Conservation (phyloP, 1,139 yeast genomes). For the Kazachstania sp. region DNA sequence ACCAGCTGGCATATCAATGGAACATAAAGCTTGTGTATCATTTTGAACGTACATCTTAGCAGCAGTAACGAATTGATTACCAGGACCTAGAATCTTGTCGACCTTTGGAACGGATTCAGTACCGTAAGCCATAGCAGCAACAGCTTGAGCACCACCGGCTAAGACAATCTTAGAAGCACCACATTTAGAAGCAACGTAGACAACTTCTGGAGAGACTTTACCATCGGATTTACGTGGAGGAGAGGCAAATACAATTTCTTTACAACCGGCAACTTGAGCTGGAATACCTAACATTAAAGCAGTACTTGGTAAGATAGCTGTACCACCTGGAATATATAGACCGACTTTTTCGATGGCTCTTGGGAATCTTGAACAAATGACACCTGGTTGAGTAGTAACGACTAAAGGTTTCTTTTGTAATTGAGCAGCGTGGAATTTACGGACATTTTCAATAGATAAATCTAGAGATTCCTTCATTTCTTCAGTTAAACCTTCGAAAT, state of each 20-base stretch:
- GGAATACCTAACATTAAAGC: constrained; percentile 98
- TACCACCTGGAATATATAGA: constrained; percentile 95
- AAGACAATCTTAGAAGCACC: constrained; percentile 84
- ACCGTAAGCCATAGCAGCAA: constrained; percentile 98
- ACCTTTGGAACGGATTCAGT: constrained; percentile 87
- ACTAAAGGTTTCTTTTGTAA: constrained; percentile 58
- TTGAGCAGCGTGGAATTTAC: constrained; percentile 91
- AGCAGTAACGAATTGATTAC: constrained; percentile 97
- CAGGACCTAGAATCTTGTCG: constrained; percentile 97
- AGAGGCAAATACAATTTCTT: constrained; percentile 89
- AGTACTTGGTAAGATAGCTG: constrained; percentile 96
- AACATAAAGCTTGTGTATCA: constrained; percentile 88
- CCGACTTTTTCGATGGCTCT: constrained; percentile 94
- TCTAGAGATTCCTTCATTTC: constrained; percentile 84
- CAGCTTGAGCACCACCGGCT: constrained; percentile 99
- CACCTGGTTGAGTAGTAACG: constrained; percentile 96
- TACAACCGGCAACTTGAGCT: constrained; percentile 97
- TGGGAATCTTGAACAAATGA: constrained; percentile 85
- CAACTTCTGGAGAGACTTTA: constrained; percentile 90
- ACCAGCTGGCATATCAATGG: constrained; percentile 99
- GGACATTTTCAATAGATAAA: constrained; percentile 77
- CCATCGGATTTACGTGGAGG: constrained; percentile 90
- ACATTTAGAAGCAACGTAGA: constrained; percentile 90
- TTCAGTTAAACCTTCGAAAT: constrained; percentile 51
- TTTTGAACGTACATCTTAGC: constrained; percentile 97